Base-by-base conservation (phyloP, 1,284 basidiomycete species). In the Leccinum cinnamomeum region DNA sequence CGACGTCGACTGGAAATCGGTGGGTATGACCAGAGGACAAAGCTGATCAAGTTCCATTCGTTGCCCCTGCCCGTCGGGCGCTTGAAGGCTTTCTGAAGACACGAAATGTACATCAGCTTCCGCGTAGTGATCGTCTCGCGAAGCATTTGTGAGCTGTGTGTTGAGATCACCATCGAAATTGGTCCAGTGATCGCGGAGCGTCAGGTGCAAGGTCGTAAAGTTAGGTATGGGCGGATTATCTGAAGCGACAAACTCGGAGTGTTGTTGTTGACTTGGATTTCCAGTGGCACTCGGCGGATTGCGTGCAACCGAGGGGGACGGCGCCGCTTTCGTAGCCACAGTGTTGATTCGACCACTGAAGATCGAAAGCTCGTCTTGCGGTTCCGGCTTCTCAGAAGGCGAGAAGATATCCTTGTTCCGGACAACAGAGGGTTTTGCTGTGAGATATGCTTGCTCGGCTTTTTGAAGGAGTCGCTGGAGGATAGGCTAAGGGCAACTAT, bases 311-410 rank as follows among this genome's bases (percentile, higher is more conserved):
- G 64, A 69, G 0, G 62, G 58, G 30, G 68, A 54, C 5, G 53
- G 25, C 20, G 69, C 59, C 1, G 67, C 70, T 62, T 83, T 84
- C 0, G 80, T 84, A 2, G 77, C 78, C 14, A 89, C 77, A 0
- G 82, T 86, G 64, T 87, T 83, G 10, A 84, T 88, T 65, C 84
- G 83, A n/a, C 88, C 88, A 62, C 87, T 84, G 72, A 91, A 90
- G 48, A 91, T 88, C 5, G 84, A 82, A 25, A 91, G 77, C 69
- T 90, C 89, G 70, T 91, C 89, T 57, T 82, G 80, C 1, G 67
- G 62, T 58, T 74, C 74, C 28, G 75, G 74, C 10, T 70, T 65
- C n/a, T 74, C 67, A 0, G 82, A 78, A 7, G 82, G 76, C 23
- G 77, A 77, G 73, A 90, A 88, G 33, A 89, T 86, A 71, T 88